phyloP scores from a whole-genome alignment of 2,329 filamentous ascomycete genomes.

The Talaromyces sp. region DNA sequence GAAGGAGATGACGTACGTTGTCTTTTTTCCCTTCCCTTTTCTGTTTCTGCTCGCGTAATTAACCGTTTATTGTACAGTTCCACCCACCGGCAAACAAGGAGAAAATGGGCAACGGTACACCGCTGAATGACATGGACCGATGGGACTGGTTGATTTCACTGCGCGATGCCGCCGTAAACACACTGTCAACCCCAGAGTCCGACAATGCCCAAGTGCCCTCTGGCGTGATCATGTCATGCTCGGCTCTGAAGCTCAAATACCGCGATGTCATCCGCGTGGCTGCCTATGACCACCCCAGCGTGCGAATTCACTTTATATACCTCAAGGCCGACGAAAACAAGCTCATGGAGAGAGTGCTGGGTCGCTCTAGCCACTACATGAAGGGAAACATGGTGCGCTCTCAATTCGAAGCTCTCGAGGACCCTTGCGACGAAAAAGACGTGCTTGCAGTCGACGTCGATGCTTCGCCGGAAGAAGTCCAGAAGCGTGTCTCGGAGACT shows the following conservation, averaged over 20 bases:
- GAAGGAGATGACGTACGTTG: conserved; percentile 70
- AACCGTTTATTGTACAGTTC: conserved; percentile 27
- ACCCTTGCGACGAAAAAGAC: conserved; percentile 69
- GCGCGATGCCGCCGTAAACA: conserved; percentile 57
- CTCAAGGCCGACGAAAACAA: conserved; percentile 72
- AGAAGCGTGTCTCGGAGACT: conserved; percentile 53
- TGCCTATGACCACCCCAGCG: conserved; percentile 65
- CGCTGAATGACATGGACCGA: conserved; percentile 85
- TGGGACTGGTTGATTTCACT: conserved; percentile 93
- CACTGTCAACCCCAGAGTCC: conserved; percentile 28
- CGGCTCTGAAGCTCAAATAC: conserved; percentile 94
- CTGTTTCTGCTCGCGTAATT: neutral
- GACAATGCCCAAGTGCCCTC: conserved; percentile 38
- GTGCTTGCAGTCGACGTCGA: conserved; percentile 63
- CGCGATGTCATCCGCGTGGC: conserved; percentile 83
- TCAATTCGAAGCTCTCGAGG: conserved; percentile 84
- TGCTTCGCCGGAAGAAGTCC: conserved; percentile 52
- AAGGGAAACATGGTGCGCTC: conserved; percentile 91
- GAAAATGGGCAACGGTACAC: conserved; percentile 82
- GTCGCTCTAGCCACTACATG: conserved; percentile 86
- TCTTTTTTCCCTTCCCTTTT: neutral
- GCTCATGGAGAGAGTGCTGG: conserved; percentile 68
- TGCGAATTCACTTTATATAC: conserved; percentile 90
- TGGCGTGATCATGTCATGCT: conserved; percentile 93
- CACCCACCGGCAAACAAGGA: conserved; percentile 66